Base-by-base conservation (phyloP, 2,329 filamentous ascomycete species). In the Dichotomopilus funicola region DNA sequence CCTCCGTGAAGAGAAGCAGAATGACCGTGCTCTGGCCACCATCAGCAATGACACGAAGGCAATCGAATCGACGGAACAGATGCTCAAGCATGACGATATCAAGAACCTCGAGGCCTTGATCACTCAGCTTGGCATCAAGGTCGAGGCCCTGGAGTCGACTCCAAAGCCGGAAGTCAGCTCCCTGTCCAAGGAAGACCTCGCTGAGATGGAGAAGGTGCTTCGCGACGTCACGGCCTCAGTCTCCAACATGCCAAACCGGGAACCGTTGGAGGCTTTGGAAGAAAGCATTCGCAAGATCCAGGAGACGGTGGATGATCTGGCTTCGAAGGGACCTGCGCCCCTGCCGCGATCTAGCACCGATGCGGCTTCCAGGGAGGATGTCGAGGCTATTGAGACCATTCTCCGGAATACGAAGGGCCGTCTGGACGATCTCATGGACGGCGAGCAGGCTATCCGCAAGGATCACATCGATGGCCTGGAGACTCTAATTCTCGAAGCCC, bases 331-430 rank as follows among this genome's bases (percentile, higher is more conserved):
- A 5, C 55, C 64, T 49, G 49, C 63, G 19, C 53, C 59, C n/a
- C 34, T 56, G 19, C 54, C 61, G 31, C 63, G 61, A 2, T 45
- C 59, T n/a, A 68, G 63, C 4, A 65, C 64, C 2, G 82, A 84
- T 40, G 69, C 77, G 2, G 85, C 87, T 5, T 83, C 78, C 36
- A 89, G 89, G 67, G 90, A 96, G 62, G 91, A 97, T 63, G 89
- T 91, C 0, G 84, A 92, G 59, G 90, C 90, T 9, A 91, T 97
- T 56, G 92, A 96, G 70, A 95, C 88, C 0, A 84, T 97, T 49
- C 78, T 97, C 10, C 84, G 87, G 43, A 96, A 95, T 68, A 91
- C 91, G 36, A 96, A 96, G 68, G 84, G 86, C 5, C 88, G 88
- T 47, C 75, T 97, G 8, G 92, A 96, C 56, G 91, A 95, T 57